phyloP scores from a whole-genome alignment of 2,329 filamentous ascomycete species.

The Ophiocordyceps camponoti-leonardi region DNA sequence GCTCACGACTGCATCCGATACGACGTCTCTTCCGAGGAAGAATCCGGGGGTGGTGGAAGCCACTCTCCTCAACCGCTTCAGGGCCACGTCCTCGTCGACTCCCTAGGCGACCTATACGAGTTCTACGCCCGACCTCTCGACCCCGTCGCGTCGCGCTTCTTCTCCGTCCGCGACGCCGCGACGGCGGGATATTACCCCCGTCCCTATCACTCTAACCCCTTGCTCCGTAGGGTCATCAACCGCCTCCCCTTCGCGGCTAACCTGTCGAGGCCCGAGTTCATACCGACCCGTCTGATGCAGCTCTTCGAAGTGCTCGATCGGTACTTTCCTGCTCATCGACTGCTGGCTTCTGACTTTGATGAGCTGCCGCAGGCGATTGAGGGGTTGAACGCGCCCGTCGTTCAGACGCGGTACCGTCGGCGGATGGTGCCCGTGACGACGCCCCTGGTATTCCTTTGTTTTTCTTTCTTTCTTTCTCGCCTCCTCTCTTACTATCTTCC shows the following conservation, averaged over 20 bases:
- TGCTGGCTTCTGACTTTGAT: conserved; percentile 84
- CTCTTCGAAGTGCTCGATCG: conserved; percentile 85
- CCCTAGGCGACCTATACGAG: conserved; percentile 78
- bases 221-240: conserved; percentile 44
- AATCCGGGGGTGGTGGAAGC: background rate
- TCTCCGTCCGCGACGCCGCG: conserved; percentile 70
- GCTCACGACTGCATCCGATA: conserved; percentile 90
- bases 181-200: conserved; percentile 45
- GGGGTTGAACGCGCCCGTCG: conserved; percentile 83
- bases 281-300: conserved; percentile 86
- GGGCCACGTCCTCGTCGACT: conserved; percentile 74
- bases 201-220: conserved; percentile 34
- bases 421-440: conserved; percentile 80
- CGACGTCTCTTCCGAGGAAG: conserved; percentile 57
- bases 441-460: conserved; percentile 47
- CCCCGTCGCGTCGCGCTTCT: conserved; percentile 63
- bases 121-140: conserved; percentile 76
- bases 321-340: conserved; percentile 78
- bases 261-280: conserved; percentile 73
- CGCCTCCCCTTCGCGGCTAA: conserved; percentile 56
- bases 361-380: conserved; percentile 64
- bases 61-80: conserved; percentile 45
- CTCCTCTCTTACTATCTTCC: too few species aligned
- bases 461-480: background rate
- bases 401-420: conserved; percentile 83